Evolutionary conservation across 2,329 filamentous ascomycete genomes (phyloP).

Genomic region (Sclerotinia nivalis): DNA sequence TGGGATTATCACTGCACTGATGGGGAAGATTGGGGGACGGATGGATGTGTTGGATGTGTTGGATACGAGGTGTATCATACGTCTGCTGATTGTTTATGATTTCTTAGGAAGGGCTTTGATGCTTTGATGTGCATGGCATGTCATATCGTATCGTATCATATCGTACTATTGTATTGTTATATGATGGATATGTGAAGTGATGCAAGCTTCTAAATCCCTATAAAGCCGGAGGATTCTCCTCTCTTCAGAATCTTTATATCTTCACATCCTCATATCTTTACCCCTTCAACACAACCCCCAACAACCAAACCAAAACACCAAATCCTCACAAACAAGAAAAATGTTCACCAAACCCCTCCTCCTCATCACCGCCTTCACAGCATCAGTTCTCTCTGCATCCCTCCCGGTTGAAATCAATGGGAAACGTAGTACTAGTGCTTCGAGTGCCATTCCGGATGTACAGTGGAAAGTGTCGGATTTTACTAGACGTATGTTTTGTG

Average conservation of each 20-base stretch:
- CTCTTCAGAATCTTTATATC: not conserved
- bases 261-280: not conserved
- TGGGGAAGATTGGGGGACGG: no score
- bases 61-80: no score
- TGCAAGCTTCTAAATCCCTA: not conserved
- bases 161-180: no score
- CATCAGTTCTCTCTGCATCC: constrained; percentile 10
- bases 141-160: no score
- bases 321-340: not conserved
- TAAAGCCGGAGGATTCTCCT: not conserved
- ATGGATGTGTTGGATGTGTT: no score
- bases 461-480: constrained; percentile 26
- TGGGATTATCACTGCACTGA: no score
- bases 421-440: not conserved
- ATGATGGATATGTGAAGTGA: no score
- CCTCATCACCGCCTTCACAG: constrained; percentile 11
- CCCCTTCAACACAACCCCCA: no score
- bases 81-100: no score
- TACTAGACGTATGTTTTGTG: constrained; percentile 22
- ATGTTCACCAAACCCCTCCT: constrained; percentile 22
- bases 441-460: not conserved
- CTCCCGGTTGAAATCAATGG: not conserved
- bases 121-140: no score
- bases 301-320: not conserved
- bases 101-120: no score